Base-by-base conservation (phyloP, 345 rosid species). In the Aethionema arabicum region DNA sequence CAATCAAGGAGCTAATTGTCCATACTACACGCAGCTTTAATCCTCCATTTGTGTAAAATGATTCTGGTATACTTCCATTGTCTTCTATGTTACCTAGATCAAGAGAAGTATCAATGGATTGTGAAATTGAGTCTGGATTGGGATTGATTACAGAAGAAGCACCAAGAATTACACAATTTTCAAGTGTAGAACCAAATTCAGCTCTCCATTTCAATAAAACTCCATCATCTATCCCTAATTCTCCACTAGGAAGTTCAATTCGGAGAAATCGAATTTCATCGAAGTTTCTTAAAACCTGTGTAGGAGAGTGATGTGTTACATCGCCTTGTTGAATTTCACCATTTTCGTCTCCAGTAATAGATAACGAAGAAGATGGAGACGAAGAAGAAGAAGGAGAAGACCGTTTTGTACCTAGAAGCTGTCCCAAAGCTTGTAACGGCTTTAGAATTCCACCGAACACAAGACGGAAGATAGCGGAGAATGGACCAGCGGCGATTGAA, bases 301-400 rank as follows among this genome's bases (percentile, higher is more conserved):
- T 86, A 0, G 99, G 99, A 0, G 99, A 93, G 65, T 87, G 99
- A 70, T 93, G 99, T 32, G 99, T 90, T n/a, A 93, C 96, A 11
- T 88, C 93, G 4, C 77, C 87, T 56, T 78, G 91, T 53, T 86
- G 95, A 56, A 66, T 74, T 50, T 88, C 98, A 4, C 82, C 82
- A 5, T 73, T 87, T 2, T 65, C 78, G 54, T 43, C 74, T 5
- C 79, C 87, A 8, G 80, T 83, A 5, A 81, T 76, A 11, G 39
- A 60, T 14, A 66, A 32, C 8, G 47, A 39, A 30, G 76, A 59
- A 4, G 60, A 45, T 0, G 73, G 48, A 4, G 38, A 49, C 47
- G 55, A 32, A 1, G 63, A 31, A 9, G 64, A 10, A 2, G 70
- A 32, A 0, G 61, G n/a, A 0, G 27, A 57, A 0, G 64, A 49